Base-by-base conservation (phyloP, 2,329 filamentous ascomycete species). In the Fusarium musae region DNA sequence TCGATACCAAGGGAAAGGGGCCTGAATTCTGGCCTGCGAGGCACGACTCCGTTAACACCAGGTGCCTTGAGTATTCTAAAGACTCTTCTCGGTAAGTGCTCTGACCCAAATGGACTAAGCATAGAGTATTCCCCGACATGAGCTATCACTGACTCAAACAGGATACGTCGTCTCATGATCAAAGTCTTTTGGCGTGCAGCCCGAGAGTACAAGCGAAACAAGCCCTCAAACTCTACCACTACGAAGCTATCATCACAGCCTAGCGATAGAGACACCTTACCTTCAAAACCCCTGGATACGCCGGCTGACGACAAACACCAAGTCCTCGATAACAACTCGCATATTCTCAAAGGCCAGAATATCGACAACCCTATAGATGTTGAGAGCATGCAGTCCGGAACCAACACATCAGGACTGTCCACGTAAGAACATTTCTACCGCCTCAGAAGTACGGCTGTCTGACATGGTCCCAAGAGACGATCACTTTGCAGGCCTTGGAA, bases 1-100 rank as follows among this genome's bases (percentile, higher is more conserved):
- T 77, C 8, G 39, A 67, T 10, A 44, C 34, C 6, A 39, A 76
- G 21, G 53, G 44, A 7, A 77, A 70, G 26, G 75, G 75, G 9
- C 6, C 7, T 7, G 49, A 70, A 15, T 77, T 68, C 42, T 77
- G 75, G 75, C 75, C 75, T 2, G 63, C 69, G 11, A 56, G 62
- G 8, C n/a, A 36, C 17, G 13, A 9, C 2, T 39, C 46, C n/a
- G 21, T 57, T 12, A 12, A 34, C 1, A 63, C 62, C 17, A 43
- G 54, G 19, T 23, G 69, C 1, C 43, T 26, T 70, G 2, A 40
- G 71, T 77, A 77, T 34, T 61, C 53, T 0, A 73, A 56, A 32
- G 70, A 77, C 17, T 32, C n/a, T 36, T 19, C 6, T 6, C 46
- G 28, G 46, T 49, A 16, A 49, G 46, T 49, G 28, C 10, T n/a